Base-by-base conservation (phyloP, 2,329 filamentous ascomycete genomes). In the Fusarium veterinarium region DNA sequence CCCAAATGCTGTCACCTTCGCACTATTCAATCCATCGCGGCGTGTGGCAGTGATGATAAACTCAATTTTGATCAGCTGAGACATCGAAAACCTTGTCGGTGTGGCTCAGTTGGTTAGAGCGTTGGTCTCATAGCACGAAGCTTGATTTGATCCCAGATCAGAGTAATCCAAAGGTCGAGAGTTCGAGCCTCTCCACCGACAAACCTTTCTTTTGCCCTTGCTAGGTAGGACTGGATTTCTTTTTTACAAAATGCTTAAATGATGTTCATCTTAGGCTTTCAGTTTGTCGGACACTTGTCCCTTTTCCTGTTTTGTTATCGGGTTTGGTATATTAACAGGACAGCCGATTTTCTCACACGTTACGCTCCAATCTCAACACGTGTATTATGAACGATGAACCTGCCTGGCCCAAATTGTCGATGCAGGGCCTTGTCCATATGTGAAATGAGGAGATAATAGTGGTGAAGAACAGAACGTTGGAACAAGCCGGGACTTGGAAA, bases 21-120 rank as follows among this genome's bases (percentile, higher is more conserved):
- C 1, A 3, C 12, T 4, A 4, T 25, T 19, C 12, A 20, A 16
- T 16, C 13, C 0, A 1, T 6, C 16, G 12, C 7, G 0, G 3
- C 2, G 1, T 1, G 0, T 20, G 3, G 12, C 3, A 3, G 2
- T 6, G 7, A 28, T 16, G 0, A 52, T 52, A 38, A n/a, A 0
- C 7, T 9, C 0, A 52, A 17, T 38, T 16, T 0, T 1, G 9
- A 16, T 0, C 19, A 3, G 2, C 23, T 52, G 23, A 38, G 33
- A 38, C 33, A 52, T 38, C 9, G 6, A 28, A 10, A 38, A n/a
- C 17, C 31, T 35, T 28, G 57, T 60, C 45, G 57, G 37, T 52
- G 57, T 60, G 35, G 57, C 57, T 53, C 57, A 60, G 56, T 40
- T 59, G 56, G 56, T 51, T 59, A 59, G 56, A 59, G 53, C 53